phyloP scores from a whole-genome alignment of 129 eudicot species.

The Flaveria linearis region DNA sequence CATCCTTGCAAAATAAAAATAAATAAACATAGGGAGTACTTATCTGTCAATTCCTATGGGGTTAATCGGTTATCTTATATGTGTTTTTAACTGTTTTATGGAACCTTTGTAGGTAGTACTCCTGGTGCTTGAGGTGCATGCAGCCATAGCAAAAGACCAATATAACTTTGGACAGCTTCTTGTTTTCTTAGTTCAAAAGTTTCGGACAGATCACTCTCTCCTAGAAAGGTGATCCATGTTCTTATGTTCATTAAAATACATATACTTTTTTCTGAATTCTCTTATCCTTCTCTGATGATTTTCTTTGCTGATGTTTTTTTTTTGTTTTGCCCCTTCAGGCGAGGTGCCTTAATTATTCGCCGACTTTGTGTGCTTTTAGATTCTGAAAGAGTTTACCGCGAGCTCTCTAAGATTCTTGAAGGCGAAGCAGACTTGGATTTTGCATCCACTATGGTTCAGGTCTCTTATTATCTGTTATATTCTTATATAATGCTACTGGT shows the following conservation, averaged over 20 bases:
- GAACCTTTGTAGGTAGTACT: slow-evolving; percentile 69
- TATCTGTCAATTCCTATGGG: not conserved
- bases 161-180: slow-evolving; percentile 82
- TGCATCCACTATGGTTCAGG: slow-evolving; percentile 96
- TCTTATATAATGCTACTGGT: not conserved
- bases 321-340: slow-evolving; percentile 44
- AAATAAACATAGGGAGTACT: not conserved
- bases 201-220: slow-evolving; percentile 66
- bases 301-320: slow-evolving; percentile 1
- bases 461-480: slow-evolving; percentile 24
- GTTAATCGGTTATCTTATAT: not conserved
- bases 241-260: not conserved
- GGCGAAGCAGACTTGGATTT: slow-evolving; percentile 88
- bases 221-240: slow-evolving; percentile 67
- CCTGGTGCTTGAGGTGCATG: slow-evolving; percentile 92
- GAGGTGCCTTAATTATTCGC: slow-evolving; percentile 91
- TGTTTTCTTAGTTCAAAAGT: slow-evolving; percentile 68
- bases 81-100: slow-evolving; percentile 14
- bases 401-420: slow-evolving; percentile 81
- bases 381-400: slow-evolving; percentile 90
- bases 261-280: not conserved
- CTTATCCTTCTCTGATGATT: slow-evolving; percentile 1
- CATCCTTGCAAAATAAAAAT: not conserved
- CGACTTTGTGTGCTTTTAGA: slow-evolving; percentile 88
- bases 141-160: slow-evolving; percentile 83